Conservation (phyloP, 805 yeast genomes). For the Kluyveromyces siamensis region DNA sequence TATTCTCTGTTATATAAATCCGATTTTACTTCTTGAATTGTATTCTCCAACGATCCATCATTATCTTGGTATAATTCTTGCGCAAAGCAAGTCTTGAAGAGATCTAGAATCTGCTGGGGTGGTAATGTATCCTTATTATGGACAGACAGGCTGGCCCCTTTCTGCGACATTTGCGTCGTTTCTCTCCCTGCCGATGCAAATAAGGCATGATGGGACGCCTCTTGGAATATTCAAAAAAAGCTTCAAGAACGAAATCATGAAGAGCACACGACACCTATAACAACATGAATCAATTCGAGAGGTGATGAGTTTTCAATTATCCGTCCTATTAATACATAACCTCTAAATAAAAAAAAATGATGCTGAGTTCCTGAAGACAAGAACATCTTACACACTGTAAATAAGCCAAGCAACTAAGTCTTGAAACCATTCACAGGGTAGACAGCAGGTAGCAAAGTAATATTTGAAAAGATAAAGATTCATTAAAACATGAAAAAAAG, state of each 20-base stretch:
- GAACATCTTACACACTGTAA: background rate
- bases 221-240: too few relatives aligned
- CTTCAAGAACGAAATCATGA: too few relatives aligned
- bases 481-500: constrained; percentile 3
- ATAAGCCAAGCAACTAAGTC: background rate
- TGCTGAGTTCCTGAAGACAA: background rate
- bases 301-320: background rate
- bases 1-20: constrained; percentile 66
- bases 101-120: constrained; percentile 24
- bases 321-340: constrained; percentile 1
- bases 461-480: constrained; percentile 1
- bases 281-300: background rate
- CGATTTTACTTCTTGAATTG: constrained; percentile 61
- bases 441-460: background rate
- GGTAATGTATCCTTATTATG: constrained; percentile 18
- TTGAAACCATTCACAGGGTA: background rate
- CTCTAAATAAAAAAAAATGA: background rate
- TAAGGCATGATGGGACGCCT: too few relatives aligned
- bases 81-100: constrained; percentile 22
- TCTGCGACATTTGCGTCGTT: background rate
- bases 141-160: constrained; percentile 14
- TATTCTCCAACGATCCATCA: constrained; percentile 10
- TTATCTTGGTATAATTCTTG: constrained; percentile 17
- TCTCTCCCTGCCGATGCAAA: background rate
- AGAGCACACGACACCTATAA: too few relatives aligned